phyloP scores from a whole-genome alignment of 1,139 yeast species.

The Blastobotrys illinoisensis region DNA sequence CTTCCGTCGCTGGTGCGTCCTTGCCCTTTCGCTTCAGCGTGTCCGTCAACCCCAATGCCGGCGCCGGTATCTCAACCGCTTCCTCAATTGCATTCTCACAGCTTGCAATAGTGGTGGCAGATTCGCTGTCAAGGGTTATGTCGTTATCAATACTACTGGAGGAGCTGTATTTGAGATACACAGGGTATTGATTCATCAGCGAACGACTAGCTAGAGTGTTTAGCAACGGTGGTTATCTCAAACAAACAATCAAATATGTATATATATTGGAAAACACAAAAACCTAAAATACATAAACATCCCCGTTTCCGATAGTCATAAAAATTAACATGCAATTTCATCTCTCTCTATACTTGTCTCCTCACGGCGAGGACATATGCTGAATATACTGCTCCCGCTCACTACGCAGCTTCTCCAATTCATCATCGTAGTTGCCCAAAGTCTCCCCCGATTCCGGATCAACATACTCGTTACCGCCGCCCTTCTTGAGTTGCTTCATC shows the following conservation, averaged over 20 bases:
- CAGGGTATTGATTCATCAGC: conserved; percentile 4
- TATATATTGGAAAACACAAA: conserved; percentile 1
- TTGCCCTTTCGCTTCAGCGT: neutral
- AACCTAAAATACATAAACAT: neutral
- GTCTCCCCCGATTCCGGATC: conserved; percentile 25
- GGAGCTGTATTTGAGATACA: conserved; percentile 4
- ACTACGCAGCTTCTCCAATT: conserved; percentile 22
- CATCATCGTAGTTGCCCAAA: conserved; percentile 21
- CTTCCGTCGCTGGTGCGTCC: neutral
- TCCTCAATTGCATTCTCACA: neutral
- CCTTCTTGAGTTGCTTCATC: conserved; percentile 4
- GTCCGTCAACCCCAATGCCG: neutral
- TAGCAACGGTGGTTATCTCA: neutral
- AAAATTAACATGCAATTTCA: neutral
- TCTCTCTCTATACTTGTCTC: neutral
- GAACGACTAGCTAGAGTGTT: neutral
- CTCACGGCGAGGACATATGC: neutral
- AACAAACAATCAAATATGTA: conserved; percentile 1
- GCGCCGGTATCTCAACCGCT: neutral
- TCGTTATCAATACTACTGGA: conserved; percentile 1
- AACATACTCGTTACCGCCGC: conserved; percentile 9
- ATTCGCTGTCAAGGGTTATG: neutral
- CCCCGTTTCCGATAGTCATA: neutral
- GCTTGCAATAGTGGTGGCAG: too few relatives aligned
- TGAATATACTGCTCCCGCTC: conserved; percentile 17